These are phyloP conservation scores for Entomortierella parvispora DNA, from an alignment of 192 early-diverging fungal species.

Conservation along the genomic window DNA sequence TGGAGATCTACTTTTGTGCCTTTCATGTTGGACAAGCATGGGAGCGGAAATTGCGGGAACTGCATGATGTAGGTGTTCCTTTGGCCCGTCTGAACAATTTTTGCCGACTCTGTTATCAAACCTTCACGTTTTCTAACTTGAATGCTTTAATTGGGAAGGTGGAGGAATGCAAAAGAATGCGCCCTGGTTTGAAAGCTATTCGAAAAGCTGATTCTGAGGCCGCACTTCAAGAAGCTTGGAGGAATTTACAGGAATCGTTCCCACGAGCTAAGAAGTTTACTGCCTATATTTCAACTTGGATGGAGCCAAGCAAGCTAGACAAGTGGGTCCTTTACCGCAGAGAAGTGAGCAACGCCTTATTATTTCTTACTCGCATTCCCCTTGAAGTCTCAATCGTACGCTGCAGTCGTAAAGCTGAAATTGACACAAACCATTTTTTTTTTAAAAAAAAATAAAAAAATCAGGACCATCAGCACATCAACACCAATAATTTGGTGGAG, in stretches of 20 bases:
- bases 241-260: no score
- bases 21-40: constrained; percentile 17
- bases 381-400: no score
- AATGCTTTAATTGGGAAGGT: neutral
- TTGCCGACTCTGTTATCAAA: no score
- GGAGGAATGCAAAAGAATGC: constrained; percentile 13
- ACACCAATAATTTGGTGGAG: no score
- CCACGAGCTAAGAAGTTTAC: constrained; percentile 1
- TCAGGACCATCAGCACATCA: no score
- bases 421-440: no score
- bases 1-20: constrained; percentile 7
- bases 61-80: constrained; percentile 7
- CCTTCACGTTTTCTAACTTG: neutral
- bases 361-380: no score
- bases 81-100: no score
- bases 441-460: no score
- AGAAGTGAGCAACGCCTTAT: no score
- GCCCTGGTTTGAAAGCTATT: constrained; percentile 6
- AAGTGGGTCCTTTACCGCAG: constrained; percentile 15
- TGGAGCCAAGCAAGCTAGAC: constrained; percentile 6
- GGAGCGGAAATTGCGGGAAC: constrained; percentile 6
- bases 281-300: constrained; percentile 17
- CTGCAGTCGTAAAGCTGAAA: no score
- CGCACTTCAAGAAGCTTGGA: no score
- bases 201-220: constrained; percentile 3